Evolutionary conservation across 2,329 filamentous ascomycete species (phyloP), one percentile per base, ranked within the genome.

Genomic region (Huntiella moniliformis): DNA sequence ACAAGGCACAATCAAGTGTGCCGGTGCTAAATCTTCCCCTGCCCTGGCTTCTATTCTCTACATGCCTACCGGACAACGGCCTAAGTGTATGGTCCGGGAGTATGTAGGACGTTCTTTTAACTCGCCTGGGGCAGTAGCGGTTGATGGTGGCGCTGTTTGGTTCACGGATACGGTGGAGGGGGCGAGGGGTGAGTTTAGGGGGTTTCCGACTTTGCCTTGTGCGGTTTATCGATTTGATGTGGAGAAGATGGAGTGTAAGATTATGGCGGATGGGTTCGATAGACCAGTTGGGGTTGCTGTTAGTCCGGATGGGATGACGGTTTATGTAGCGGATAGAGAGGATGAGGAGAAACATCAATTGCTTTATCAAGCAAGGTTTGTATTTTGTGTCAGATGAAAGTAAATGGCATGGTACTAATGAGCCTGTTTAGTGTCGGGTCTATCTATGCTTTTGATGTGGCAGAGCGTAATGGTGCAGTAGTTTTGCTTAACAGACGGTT

Each of bases 161-260:
- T 70, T 70, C 52, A 70, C 67, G 0, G 67, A 70, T 52, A 64
- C 67, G 0, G 56, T 60, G 6, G 70, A 71, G 53, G 68, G 67
- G 6, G 62, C 56, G 18, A 61, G 67, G 47, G 66, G 70, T 51
- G 60, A 64, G 7, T 65, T 67, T 51, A 59, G 67, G 7, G 63
- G 61, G 7, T 53, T 55, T 7, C 65, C 67, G 1, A 55, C 57
- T 36, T 47, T 71, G 7, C 67, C 67, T 1, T 61, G 57, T 43
- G 64, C 66, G 46, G 67, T 71, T 3, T 71, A 71, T 53, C 59
- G 67, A 8, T 68, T 63, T 43, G 60, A 67, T 34, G 60, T 65
- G 0, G 44, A 52, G 0, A 63, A 54, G 12, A 60, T 58, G 11
- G 59, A 60, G 1, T 54, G 67, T 4, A 59, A 64, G 13, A 65